Percentiles rank a stretch among this genome's conserved stretches.
These are phyloP conservation scores for Penicillium freii DNA, from an alignment of 2,329 filamentous ascomycete genomes.

Conservation along the genomic window DNA sequence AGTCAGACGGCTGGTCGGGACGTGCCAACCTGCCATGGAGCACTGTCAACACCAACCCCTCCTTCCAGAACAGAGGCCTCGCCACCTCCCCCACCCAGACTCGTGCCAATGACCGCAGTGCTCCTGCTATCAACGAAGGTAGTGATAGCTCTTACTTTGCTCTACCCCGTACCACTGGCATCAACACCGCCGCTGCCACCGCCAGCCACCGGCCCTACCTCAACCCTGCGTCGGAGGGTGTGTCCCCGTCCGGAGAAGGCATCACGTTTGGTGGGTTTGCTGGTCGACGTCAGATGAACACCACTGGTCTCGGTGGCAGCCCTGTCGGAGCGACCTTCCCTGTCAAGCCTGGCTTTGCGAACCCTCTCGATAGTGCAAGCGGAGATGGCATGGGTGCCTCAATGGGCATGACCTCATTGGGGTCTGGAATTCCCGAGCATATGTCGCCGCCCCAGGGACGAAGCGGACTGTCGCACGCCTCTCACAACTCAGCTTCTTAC, in stretches of 20 bases:
- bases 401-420: constrained; percentile 32
- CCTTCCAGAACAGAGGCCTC: constrained; percentile 39
- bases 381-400: constrained; percentile 30
- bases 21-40: constrained; percentile 60
- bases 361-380: constrained; percentile 30
- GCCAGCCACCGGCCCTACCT: constrained; percentile 35
- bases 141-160: constrained; percentile 50
- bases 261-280: constrained; percentile 32
- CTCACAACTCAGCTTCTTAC: constrained; percentile 37
- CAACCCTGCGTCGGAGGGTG: constrained; percentile 32
- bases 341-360: constrained; percentile 31
- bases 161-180: constrained; percentile 44
- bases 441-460: constrained; percentile 27
- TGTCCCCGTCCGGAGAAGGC: constrained; percentile 37
- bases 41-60: constrained; percentile 44
- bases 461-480: constrained; percentile 33
- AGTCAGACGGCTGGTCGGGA: constrained; percentile 62
- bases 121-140: constrained; percentile 42
- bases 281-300: constrained; percentile 31
- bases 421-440: constrained; percentile 30
- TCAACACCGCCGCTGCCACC: constrained; percentile 34
- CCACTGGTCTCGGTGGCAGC: constrained; percentile 33
- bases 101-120: constrained; percentile 49
- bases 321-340: constrained; percentile 33
- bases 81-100: constrained; percentile 60